Evolutionary conservation across 75 land plant species (phyloP).

Genomic region (Selaginella tamariscina): DNA sequence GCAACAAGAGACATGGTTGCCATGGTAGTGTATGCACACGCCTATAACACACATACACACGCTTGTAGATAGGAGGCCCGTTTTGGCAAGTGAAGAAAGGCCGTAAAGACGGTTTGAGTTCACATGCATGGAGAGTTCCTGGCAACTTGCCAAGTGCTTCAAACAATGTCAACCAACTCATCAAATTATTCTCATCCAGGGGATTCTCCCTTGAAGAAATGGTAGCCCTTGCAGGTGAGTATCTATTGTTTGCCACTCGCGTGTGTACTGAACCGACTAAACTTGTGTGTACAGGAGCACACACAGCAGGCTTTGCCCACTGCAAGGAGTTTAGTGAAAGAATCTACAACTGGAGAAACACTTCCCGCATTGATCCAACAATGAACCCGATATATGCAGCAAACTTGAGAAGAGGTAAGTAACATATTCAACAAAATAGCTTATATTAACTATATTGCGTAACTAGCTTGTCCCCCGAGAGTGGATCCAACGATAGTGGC

Average conservation of each 20-base stretch:
- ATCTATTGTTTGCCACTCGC: not conserved
- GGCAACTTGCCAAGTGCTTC: not conserved
- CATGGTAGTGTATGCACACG: too few species aligned
- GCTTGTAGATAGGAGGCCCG: slow-evolving; percentile 4
- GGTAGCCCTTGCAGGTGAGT: slow-evolving; percentile 45
- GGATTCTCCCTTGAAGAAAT: slow-evolving; percentile 32
- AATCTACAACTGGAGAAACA: slow-evolving; percentile 6
- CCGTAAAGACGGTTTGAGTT: not conserved
- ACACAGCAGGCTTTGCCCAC: slow-evolving; percentile 9
- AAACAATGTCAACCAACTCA: slow-evolving; percentile 29
- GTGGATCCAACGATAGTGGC: slow-evolving; percentile 12
- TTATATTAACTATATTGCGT: too few species aligned
- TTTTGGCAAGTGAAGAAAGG: slow-evolving; percentile 12
- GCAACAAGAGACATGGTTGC: not conserved
- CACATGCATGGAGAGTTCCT: slow-evolving; percentile 10
- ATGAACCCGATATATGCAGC: slow-evolving; percentile 9
- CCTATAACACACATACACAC: too few species aligned
- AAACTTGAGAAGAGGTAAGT: too few species aligned
- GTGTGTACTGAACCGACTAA: not conserved
- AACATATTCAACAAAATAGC: too few species aligned
- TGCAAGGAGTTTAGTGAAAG: slow-evolving; percentile 5
- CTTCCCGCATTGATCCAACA: slow-evolving; percentile 3
- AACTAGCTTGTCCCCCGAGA: not conserved
- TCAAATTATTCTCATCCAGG: slow-evolving; percentile 21
- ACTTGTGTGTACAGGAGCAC: slow-evolving; percentile 5